Percentiles rank a stretch among this genome's conserved stretches.
phyloP scores from a whole-genome alignment of 331 rosid species.

The Ulmus americana region DNA sequence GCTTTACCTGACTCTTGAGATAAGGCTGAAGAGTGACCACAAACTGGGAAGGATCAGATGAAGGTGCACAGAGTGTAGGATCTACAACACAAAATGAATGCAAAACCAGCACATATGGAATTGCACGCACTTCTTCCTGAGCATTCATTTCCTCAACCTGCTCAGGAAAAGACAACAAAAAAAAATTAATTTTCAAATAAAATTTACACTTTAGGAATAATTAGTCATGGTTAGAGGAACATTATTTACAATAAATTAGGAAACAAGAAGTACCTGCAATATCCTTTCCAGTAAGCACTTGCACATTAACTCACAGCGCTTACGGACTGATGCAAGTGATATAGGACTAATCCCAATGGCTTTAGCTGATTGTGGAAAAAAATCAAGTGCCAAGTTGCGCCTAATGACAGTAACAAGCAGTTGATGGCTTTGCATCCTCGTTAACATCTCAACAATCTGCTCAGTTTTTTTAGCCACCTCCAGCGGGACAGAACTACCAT shows the following conservation, averaged over 20 bases:
- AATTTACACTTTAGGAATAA: too few species aligned
- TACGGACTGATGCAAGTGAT: constrained; percentile 72
- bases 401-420: constrained; percentile 80
- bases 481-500: constrained; percentile 82
- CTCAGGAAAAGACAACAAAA: constrained; percentile 19
- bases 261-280: constrained; percentile 55
- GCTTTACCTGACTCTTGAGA: constrained; percentile 79
- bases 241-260: too few species aligned
- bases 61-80: constrained; percentile 84
- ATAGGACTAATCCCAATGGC: constrained; percentile 77
- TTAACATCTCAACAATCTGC: constrained; percentile 88
- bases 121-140: constrained; percentile 62
- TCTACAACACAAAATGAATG: constrained; percentile 96
- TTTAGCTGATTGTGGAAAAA: constrained; percentile 89
- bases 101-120: constrained; percentile 80
- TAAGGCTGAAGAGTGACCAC: constrained; percentile 97
- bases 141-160: constrained; percentile 83
- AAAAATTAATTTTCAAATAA: constrained; percentile 9
- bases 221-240: too few species aligned
- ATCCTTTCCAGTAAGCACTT: constrained; percentile 91
- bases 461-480: constrained; percentile 83
- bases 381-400: constrained; percentile 88
- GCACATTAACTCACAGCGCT: constrained; percentile 97
- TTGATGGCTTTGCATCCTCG: constrained; percentile 77
- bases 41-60: constrained; percentile 92